Conservation (phyloP, 768 basidiomycete genomes). For the Crepidotus variabilis region DNA sequence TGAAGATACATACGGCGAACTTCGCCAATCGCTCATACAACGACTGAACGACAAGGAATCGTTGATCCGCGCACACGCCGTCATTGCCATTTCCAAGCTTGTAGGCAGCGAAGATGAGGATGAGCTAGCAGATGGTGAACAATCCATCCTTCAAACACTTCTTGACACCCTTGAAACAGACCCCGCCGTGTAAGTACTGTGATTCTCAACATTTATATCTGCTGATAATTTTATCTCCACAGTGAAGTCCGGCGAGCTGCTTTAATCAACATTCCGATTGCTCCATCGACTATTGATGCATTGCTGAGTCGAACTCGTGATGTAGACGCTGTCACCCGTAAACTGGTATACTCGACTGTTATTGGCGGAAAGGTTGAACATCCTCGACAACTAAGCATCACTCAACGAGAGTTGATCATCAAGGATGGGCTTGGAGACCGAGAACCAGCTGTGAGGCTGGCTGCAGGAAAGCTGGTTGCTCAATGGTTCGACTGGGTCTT, state of each 20-base stretch:
- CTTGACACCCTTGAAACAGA: conserved; percentile 70
- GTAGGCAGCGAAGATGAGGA: conserved; percentile 67
- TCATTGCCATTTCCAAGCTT: conserved; percentile 74
- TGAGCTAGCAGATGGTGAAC: conserved; percentile 44
- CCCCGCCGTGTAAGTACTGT: conserved; percentile 53
- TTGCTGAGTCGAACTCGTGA: conserved; percentile 84
- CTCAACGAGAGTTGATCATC: conserved; percentile 83
- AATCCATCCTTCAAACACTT: conserved; percentile 61
- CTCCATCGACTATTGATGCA: conserved; percentile 53
- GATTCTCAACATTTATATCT: neutral
- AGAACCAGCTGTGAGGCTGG: conserved; percentile 77
- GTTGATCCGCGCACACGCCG: conserved; percentile 78
- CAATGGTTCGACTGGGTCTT: conserved; percentile 75
- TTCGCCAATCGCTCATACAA: conserved; percentile 68
- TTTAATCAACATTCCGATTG: conserved; percentile 70
- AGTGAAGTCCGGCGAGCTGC: conserved; percentile 93
- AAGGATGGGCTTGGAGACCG: conserved; percentile 87
- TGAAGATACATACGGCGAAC: conserved; percentile 72
- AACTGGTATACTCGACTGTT: conserved; percentile 68
- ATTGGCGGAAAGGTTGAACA: conserved; percentile 56
- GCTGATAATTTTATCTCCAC: neutral
- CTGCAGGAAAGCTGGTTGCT: conserved; percentile 73
- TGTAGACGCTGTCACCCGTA: conserved; percentile 75
- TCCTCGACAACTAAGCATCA: conserved; percentile 68
- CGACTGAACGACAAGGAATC: conserved; percentile 87